These are phyloP conservation scores for Populus deltoides DNA, from an alignment of 345 rosid genomes.

Conservation along the genomic window DNA sequence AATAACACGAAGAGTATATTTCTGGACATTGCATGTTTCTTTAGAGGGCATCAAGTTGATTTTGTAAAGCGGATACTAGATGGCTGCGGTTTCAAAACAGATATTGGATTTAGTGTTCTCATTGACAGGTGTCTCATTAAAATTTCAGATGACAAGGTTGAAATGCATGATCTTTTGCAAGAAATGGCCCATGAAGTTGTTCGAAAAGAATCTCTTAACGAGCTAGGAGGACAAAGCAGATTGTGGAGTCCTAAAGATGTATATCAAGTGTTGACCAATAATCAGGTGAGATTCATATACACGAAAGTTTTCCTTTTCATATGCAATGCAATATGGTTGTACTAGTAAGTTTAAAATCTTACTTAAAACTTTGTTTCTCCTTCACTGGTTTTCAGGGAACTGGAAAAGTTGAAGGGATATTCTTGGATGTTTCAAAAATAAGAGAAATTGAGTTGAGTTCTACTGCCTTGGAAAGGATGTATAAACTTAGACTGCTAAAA, in stretches of 20 bases:
- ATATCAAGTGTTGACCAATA: not conserved
- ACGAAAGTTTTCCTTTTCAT: no score
- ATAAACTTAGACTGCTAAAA: not conserved
- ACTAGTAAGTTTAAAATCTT: not conserved
- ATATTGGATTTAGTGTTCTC: not conserved
- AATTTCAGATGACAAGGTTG: not conserved
- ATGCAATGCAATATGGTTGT: not conserved
- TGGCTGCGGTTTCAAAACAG: not conserved
- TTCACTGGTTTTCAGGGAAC: not conserved
- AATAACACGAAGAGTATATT: no score
- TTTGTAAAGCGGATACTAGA: no score
- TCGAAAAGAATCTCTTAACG: not conserved
- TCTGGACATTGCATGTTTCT: no score
- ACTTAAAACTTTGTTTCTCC: not conserved
- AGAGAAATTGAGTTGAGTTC: no score
- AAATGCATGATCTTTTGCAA: not conserved
- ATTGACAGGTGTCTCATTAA: not conserved
- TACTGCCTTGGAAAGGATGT: no score
- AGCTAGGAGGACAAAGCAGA: not conserved
- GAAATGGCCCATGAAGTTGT: conserved; percentile 2
- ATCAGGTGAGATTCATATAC: not conserved
- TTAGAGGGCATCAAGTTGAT: no score
- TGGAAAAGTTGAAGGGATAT: no score
- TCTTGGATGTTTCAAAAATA: no score
- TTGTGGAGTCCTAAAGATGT: not conserved